Evolutionary conservation across 495 filamentous ascomycete species (phyloP).

Genomic region (Lasiosphaeria hispida): DNA sequence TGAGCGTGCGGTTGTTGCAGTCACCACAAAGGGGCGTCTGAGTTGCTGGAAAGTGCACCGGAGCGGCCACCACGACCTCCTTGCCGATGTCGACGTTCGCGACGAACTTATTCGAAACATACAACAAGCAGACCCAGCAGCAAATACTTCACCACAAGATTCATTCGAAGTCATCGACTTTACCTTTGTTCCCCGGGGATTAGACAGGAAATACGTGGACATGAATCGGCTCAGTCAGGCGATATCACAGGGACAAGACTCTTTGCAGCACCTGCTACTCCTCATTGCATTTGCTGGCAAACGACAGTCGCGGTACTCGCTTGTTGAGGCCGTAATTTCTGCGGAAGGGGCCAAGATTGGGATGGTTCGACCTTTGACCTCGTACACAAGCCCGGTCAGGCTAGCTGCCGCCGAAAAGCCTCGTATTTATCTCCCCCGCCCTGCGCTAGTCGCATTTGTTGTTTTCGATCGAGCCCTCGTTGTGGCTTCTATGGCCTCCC

Average conservation of each 20-base stretch:
- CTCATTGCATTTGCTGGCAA: constrained; percentile 37
- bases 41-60: constrained; percentile 86
- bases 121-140: constrained; percentile 29
- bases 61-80: constrained; percentile 62
- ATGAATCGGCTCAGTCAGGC: constrained; percentile 43
- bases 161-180: constrained; percentile 51
- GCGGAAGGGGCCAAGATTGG: constrained; percentile 40
- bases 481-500: constrained; percentile 63
- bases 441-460: constrained; percentile 77
- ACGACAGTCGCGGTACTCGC: constrained; percentile 36
- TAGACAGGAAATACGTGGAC: constrained; percentile 40
- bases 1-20: constrained; percentile 78
- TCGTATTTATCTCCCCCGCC: constrained; percentile 71
- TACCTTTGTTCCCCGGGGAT: constrained; percentile 42
- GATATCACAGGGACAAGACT: constrained; percentile 38
- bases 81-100: constrained; percentile 47
- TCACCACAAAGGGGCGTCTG: constrained; percentile 68
- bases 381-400: constrained; percentile 51
- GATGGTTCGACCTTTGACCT: constrained; percentile 60
- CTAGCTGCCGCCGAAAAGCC: constrained; percentile 50
- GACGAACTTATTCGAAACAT: constrained; percentile 34
- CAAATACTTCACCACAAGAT: constrained; percentile 28
- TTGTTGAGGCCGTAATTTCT: constrained; percentile 46
- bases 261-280: constrained; percentile 44
- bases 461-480: constrained; percentile 74